Percentiles rank a stretch among this genome's conserved stretches.
Evolutionary conservation across 495 filamentous ascomycete genomes (phyloP).

Genomic region (Letharia columbiana): DNA sequence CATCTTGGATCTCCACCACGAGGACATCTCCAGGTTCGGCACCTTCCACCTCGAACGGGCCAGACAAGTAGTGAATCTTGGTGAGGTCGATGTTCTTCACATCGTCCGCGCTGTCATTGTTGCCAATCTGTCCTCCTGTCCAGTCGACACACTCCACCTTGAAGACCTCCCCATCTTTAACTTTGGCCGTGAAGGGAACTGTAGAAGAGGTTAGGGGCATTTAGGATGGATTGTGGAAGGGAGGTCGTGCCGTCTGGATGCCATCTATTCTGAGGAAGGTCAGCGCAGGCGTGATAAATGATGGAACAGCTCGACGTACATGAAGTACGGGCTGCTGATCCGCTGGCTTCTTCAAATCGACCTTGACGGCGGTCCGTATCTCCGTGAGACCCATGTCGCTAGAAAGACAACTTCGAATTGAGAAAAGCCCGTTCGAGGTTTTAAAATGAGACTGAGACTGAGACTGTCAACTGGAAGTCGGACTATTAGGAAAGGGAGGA

Average conservation of each 20-base stretch:
- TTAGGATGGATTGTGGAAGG: background rate
- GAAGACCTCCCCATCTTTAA: conserved; percentile 79
- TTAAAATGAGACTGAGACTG: background rate
- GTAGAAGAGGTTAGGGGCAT: conserved; percentile 5
- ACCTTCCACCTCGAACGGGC: conserved; percentile 82
- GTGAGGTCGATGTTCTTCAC: conserved; percentile 79
- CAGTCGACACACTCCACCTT: conserved; percentile 95
- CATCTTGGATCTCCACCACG: conserved; percentile 89
- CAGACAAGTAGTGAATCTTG: conserved; percentile 76
- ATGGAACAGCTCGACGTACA: conserved; percentile 39
- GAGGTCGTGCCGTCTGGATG: conserved; percentile 69
- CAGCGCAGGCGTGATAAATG: conserved; percentile 6
- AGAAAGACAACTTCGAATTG: background rate
- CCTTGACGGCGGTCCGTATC: conserved; percentile 67
- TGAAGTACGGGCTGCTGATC: conserved; percentile 66
- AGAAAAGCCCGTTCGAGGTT: background rate
- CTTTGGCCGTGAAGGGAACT: conserved; percentile 71
- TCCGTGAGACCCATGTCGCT: conserved; percentile 46
- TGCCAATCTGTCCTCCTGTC: conserved; percentile 75
- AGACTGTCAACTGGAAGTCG: background rate
- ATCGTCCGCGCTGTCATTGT: conserved; percentile 87
- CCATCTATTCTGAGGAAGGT: conserved; percentile 67
- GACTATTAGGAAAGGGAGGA: background rate
- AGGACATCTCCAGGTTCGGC: conserved; percentile 84
- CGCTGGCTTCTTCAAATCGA: conserved; percentile 71